Evolutionary conservation across 352 stramenopile genomes (phyloP), one percentile per base, ranked within the genome.

Genomic region (Phytophthora pistaciae): DNA sequence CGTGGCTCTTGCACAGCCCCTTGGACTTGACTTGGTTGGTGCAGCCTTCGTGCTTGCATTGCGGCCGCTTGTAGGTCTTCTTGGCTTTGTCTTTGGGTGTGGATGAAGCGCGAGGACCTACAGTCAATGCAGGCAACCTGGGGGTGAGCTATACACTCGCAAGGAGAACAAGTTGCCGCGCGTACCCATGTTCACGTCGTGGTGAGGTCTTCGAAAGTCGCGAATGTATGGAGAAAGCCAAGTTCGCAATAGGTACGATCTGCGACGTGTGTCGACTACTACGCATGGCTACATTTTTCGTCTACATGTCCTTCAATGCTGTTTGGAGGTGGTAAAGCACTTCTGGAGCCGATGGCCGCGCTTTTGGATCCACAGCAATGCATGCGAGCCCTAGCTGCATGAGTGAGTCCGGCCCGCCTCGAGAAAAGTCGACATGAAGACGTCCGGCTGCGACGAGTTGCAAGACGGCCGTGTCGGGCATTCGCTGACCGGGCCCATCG

Each of bases 11-110:
- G 59, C 70, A 77, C 14, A 77, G 53, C 3, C 70, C 70, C 23
- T 56, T 65, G 25, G 70, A 77, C 64, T 77, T 72, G 58, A 73
- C 64, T 50, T 77, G 70, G 46, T 68, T 68, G 20, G 31, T 49
- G 49, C 70, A 77, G 48, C 59, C 64, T 38, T 74, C 60, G 38
- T 62, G 36, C 46, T 70, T 70, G 49, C 67, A 74, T 20, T 68
- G 66, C 16, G 63, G 62, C 3, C 56, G 55, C 36, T 68, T 72
- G 52, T 42, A 48, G 4, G 52, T 57, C 54, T 72, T 72, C 25
- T 68, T 72, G 8, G 16, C 66, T 44, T 36, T 2, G 3, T 6
- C 9, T 40, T 62, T 62, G 20, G 56, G n/a, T 9, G 23, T 11
- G 1, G n/a, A 36, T 3, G 55, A 4, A 31, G 31, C 9, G 3